Conservation (phyloP, 805 yeast species). For the Ogataea populi-albae region DNA sequence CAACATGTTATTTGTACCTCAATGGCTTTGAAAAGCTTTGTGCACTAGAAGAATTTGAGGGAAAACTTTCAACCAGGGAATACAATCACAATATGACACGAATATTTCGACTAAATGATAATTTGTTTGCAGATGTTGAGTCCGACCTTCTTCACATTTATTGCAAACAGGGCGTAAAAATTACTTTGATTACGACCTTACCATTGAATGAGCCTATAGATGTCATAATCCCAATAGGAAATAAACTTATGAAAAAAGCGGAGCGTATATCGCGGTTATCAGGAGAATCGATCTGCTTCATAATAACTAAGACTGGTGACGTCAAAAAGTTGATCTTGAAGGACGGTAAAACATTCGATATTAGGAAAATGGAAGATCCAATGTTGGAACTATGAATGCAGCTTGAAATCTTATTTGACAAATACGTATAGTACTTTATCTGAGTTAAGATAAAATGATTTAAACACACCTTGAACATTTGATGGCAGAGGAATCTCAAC, state of each 20-base stretch:
- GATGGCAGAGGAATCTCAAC: constrained; percentile 28
- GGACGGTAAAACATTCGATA: constrained; percentile 1
- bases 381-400: constrained; percentile 1
- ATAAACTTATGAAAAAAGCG: neutral
- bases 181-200: neutral
- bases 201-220: constrained; percentile 1
- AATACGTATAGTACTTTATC: constrained; percentile 11
- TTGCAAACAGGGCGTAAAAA: neutral
- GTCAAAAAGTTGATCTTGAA: constrained; percentile 1
- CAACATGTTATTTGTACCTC: too few species aligned
- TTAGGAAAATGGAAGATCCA: neutral
- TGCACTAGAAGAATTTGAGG: too few species aligned
- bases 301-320: constrained; percentile 1
- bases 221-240: neutral
- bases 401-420: constrained; percentile 6
- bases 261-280: neutral
- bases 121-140: neutral
- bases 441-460: constrained; percentile 5
- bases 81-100: neutral
- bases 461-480: constrained; percentile 7
- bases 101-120: neutral
- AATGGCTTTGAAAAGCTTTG: too few species aligned
- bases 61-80: neutral
- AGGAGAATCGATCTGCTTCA: neutral
- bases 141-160: neutral